phyloP scores from a whole-genome alignment of 169 alveolate species.

The Perkinsus chesapeaki region DNA sequence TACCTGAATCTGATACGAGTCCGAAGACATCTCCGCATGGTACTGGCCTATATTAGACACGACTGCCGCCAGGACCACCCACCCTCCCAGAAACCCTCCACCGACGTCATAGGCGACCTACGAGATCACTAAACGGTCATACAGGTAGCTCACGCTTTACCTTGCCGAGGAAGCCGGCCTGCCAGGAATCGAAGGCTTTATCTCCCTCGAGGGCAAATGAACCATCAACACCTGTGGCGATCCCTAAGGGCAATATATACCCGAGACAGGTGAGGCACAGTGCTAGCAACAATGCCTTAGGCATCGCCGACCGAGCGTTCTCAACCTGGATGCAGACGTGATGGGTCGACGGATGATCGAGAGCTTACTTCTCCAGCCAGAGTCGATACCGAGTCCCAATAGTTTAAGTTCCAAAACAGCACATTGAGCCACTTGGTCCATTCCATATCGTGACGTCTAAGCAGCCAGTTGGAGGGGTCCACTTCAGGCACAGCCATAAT shows the following conservation, averaged over 20 bases:
- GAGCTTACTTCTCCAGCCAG: not conserved
- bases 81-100: not conserved
- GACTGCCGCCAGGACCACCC: not conserved
- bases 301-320: not conserved
- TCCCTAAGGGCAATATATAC: not conserved
- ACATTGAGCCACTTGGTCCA: not conserved
- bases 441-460: not conserved
- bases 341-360: not conserved
- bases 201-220: not conserved
- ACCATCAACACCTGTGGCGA: not conserved
- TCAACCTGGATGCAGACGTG: not conserved
- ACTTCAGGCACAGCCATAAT: not conserved
- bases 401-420: not conserved
- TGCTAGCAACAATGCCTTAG: not conserved
- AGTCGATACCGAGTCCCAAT: not conserved
- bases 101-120: not conserved
- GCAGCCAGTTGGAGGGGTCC: not conserved
- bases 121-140: not conserved
- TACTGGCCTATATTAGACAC: not conserved
- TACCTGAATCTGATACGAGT: not conserved
- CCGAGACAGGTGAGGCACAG: not conserved
- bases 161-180: not conserved
- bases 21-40: not conserved
- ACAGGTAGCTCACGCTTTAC: not conserved
- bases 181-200: not conserved